phyloP scores from a whole-genome alignment of 2,329 filamentous ascomycete species.

The Trichoderma aggressivum region DNA sequence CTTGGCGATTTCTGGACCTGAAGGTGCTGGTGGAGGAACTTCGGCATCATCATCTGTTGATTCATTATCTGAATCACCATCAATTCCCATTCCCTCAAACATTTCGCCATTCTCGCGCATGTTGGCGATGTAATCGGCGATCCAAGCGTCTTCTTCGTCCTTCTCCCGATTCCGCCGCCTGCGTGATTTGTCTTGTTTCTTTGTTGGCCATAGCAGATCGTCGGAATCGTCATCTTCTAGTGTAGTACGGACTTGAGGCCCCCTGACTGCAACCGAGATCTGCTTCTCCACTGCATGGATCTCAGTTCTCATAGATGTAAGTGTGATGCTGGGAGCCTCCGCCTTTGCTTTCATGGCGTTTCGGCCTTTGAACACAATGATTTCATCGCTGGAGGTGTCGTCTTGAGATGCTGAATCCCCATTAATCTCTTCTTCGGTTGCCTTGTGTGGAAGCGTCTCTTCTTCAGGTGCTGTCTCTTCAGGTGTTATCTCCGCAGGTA shows the following conservation, averaged over 20 bases:
- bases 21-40: not conserved
- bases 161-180: constrained; percentile 21
- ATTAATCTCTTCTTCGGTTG: constrained; percentile 15
- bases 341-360: constrained; percentile 29
- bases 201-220: constrained; percentile 18
- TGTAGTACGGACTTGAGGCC: not conserved
- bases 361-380: constrained; percentile 65
- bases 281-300: not conserved
- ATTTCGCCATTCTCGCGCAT: constrained; percentile 51
- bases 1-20: not conserved
- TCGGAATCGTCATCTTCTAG: not conserved
- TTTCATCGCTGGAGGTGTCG: constrained; percentile 58
- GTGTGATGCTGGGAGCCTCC: constrained; percentile 21
- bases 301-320: constrained; percentile 23
- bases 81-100: constrained; percentile 53
- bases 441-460: constrained; percentile 19
- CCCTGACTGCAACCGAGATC: not conserved
- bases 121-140: constrained; percentile 71
- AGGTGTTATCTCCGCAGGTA: not conserved
- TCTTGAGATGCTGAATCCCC: constrained; percentile 10
- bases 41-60: not conserved
- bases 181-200: constrained; percentile 20
- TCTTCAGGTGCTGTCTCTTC: not conserved
- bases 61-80: constrained; percentile 24
- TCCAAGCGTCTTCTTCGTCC: constrained; percentile 55